Evolutionary conservation across 2,329 filamentous ascomycete species (phyloP).

Genomic region (Cytospora paraplurivora): DNA sequence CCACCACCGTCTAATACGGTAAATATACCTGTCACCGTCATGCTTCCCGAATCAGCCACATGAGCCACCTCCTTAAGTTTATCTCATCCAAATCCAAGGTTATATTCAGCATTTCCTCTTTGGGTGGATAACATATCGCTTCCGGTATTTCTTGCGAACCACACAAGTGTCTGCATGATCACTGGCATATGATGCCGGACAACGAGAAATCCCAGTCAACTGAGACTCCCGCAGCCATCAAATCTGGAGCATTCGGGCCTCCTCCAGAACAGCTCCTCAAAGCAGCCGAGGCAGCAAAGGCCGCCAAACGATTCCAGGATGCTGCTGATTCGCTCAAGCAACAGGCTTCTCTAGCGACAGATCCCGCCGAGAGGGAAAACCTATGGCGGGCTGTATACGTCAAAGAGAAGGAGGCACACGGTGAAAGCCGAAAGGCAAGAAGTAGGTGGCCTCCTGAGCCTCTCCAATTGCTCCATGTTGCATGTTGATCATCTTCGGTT

Average conservation of each 20-base stretch:
- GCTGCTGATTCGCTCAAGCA: constrained; percentile 27
- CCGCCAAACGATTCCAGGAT: constrained; percentile 25
- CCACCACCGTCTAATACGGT: neutral
- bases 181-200: neutral
- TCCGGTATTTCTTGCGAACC: no score
- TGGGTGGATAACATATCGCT: neutral
- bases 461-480: no score
- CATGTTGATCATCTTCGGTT: no score
- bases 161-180: no score
- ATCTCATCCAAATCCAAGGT: neutral
- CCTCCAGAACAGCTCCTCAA: constrained; percentile 7
- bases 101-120: neutral
- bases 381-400: constrained; percentile 24
- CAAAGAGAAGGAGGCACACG: constrained; percentile 29
- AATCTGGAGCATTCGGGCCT: neutral
- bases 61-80: neutral
- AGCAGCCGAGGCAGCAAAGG: constrained; percentile 24
- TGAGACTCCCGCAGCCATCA: neutral
- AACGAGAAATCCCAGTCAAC: neutral
- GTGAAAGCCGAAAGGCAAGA: constrained; percentile 28
- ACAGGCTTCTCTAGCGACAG: constrained; percentile 19
- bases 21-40: neutral
- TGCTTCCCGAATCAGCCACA: neutral
- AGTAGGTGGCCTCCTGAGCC: constrained; percentile 11
- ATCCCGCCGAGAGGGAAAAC: constrained; percentile 25